Conservation (phyloP, 805 yeast genomes). For the Candida wancherniae region DNA sequence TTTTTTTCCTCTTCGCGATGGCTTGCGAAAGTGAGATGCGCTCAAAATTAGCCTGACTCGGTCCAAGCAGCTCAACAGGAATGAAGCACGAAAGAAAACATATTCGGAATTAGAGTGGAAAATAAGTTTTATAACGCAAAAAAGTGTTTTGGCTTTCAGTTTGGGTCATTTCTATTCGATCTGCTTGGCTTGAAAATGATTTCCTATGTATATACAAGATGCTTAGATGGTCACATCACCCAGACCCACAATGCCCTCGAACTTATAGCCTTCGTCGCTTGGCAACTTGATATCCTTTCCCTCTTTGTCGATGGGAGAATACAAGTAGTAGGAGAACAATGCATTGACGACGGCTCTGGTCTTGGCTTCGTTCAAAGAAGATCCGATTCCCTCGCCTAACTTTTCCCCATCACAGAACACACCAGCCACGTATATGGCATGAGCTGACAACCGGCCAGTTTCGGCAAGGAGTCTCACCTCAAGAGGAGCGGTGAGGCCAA, state of each 20-base stretch:
- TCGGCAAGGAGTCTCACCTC: conserved; percentile 79
- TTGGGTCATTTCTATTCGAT: neutral
- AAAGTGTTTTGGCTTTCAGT: neutral
- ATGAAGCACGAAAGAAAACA: too few species aligned
- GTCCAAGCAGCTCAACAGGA: too few species aligned
- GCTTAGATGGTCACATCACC: conserved; percentile 42
- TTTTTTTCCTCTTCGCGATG: conserved; percentile 1
- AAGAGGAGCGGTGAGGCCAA: conserved; percentile 68
- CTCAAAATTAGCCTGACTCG: conserved; percentile 9
- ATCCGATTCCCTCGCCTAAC: conserved; percentile 92
- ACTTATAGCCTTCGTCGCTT: conserved; percentile 46
- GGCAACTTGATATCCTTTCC: conserved; percentile 50
- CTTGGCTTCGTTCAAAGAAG: conserved; percentile 86
- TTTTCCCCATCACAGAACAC: conserved; percentile 79
- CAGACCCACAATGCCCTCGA: conserved; percentile 37
- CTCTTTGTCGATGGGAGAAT: conserved; percentile 60
- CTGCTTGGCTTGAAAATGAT: neutral
- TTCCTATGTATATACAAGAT: conserved; percentile 16
- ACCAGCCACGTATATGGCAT: conserved; percentile 88
- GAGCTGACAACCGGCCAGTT: conserved; percentile 80
- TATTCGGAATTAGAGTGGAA: too few species aligned
- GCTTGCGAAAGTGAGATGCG: conserved; percentile 4
- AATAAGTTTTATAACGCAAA: neutral
- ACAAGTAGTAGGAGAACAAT: conserved; percentile 86
- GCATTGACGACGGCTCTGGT: conserved; percentile 89